These are phyloP conservation scores for Diaporthe destruens DNA, from an alignment of 2,329 filamentous ascomycete genomes.

Conservation along the genomic window DNA sequence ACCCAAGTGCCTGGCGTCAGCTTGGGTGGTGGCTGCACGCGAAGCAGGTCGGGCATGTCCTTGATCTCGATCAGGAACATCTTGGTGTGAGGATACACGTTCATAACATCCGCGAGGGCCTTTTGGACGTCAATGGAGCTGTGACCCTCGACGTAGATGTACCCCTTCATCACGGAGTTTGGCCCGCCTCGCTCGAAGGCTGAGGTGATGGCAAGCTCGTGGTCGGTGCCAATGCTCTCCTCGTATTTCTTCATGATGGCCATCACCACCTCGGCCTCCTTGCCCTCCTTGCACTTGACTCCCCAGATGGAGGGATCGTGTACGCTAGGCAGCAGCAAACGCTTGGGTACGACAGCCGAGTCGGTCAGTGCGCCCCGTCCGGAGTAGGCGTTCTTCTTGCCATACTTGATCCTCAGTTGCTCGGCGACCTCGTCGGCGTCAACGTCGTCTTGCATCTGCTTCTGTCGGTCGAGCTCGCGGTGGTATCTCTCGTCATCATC, in stretches of 20 bases:
- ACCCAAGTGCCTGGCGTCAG: constrained; percentile 93
- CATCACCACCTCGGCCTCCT: constrained; percentile 92
- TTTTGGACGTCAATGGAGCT: constrained; percentile 87
- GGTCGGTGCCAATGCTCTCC: constrained; percentile 81
- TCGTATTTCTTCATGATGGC: constrained; percentile 90
- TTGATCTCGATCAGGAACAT: constrained; percentile 93
- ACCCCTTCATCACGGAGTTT: constrained; percentile 87
- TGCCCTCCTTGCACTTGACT: constrained; percentile 92
- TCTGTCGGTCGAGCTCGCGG: constrained; percentile 91
- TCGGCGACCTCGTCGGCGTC: constrained; percentile 95
- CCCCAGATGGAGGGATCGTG: constrained; percentile 98
- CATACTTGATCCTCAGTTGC: constrained; percentile 87
- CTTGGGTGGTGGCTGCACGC: constrained; percentile 86
- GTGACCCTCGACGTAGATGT: constrained; percentile 93
- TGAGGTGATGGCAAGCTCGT: constrained; percentile 86
- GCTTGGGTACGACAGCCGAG: constrained; percentile 83
- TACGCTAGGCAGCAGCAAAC: constrained; percentile 89
- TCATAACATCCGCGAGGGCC: constrained; percentile 85
- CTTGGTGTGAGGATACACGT: constrained; percentile 90
- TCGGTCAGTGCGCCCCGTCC: constrained; percentile 70
- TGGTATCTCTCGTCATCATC: constrained; percentile 92
- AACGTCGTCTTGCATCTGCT: constrained; percentile 87
- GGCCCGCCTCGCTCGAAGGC: constrained; percentile 90
- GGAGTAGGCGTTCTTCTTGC: constrained; percentile 70
- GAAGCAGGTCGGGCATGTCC: constrained; percentile 96